A percentile compares a stretch with the other conserved stretches of the same genome.
phyloP scores from a whole-genome alignment of 2,329 filamentous ascomycete species.

The Shiraia sp. region DNA sequence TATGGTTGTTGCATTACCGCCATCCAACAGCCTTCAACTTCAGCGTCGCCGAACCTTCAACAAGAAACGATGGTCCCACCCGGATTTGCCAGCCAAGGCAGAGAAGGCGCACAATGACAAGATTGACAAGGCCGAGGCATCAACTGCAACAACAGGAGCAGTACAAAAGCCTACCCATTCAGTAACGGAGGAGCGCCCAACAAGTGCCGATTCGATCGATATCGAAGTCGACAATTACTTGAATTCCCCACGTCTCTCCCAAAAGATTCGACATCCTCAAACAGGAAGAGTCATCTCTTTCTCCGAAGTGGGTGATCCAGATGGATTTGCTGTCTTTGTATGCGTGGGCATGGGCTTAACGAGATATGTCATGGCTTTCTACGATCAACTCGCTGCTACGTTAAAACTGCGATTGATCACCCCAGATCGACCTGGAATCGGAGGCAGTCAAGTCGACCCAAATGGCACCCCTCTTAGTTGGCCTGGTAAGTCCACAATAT shows the following conservation, averaged over 20 bases:
- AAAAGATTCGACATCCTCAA: conserved; percentile 83
- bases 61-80: conserved; percentile 46
- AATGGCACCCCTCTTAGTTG: conserved; percentile 89
- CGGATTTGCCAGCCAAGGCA: conserved; percentile 45
- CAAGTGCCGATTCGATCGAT: conserved; percentile 84
- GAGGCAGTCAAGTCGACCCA: conserved; percentile 83
- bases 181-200: conserved; percentile 70
- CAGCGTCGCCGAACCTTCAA: conserved; percentile 38
- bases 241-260: conserved; percentile 79
- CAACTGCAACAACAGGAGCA: conserved; percentile 15
- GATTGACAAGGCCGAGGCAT: conserved; percentile 28
- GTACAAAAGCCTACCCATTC: conserved; percentile 47
- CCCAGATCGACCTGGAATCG: conserved; percentile 89
- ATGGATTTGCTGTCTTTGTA: conserved; percentile 90
- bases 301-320: conserved; percentile 91
- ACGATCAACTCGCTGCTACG: conserved; percentile 90
- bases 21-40: conserved; percentile 31
- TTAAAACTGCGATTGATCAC: conserved; percentile 90
- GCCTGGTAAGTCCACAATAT: conserved; percentile 77
- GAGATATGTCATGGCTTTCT: conserved; percentile 93
- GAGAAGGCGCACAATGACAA: conserved; percentile 43
- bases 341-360: conserved; percentile 98
- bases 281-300: conserved; percentile 90
- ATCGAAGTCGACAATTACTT: conserved; percentile 85
- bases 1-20: conserved; percentile 25